Evolutionary conservation across 345 rosid genomes (phyloP).

Genomic region (Cardamine resedifolia): DNA sequence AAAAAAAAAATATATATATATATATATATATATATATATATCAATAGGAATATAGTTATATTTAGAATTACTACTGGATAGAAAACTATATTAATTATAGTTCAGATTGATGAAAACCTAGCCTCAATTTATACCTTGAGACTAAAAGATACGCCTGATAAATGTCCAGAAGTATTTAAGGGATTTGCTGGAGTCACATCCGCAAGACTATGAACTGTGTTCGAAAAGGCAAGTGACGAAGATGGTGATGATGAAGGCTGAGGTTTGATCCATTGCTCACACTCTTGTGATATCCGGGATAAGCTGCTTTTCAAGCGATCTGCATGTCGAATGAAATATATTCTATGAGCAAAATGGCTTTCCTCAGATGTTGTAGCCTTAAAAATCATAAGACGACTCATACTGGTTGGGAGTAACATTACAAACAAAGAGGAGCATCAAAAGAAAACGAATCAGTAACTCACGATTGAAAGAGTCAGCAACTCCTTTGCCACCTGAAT

Average conservation of each 20-base stretch:
- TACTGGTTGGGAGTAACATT: conserved; percentile 11
- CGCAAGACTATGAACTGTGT: conserved; percentile 43
- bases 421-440: conserved; percentile 11
- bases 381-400: conserved; percentile 7
- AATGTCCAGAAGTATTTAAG: conserved; percentile 46
- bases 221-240: conserved; percentile 52
- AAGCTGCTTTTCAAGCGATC: conserved; percentile 68
- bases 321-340: conserved; percentile 34
- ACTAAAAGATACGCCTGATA: conserved; percentile 57
- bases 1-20: too few species aligned
- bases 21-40: too few species aligned
- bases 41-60: neutral
- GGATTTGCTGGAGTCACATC: conserved; percentile 71
- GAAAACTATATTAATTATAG: conserved; percentile 15
- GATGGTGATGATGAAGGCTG: conserved; percentile 48
- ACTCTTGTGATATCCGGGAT: conserved; percentile 83
- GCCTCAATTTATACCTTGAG: conserved; percentile 64
- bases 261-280: conserved; percentile 92
- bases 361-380: conserved; percentile 18
- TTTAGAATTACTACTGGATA: conserved; percentile 3
- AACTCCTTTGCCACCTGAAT: conserved; percentile 59
- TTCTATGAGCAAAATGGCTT: conserved; percentile 14
- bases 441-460: conserved; percentile 33
- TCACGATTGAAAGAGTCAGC: conserved; percentile 67
- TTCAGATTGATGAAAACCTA: conserved; percentile 11